A percentile compares a stretch with the other conserved stretches of the same genome.
Conservation (phyloP, 768 basidiomycete species). For the Boletus fagicola region DNA sequence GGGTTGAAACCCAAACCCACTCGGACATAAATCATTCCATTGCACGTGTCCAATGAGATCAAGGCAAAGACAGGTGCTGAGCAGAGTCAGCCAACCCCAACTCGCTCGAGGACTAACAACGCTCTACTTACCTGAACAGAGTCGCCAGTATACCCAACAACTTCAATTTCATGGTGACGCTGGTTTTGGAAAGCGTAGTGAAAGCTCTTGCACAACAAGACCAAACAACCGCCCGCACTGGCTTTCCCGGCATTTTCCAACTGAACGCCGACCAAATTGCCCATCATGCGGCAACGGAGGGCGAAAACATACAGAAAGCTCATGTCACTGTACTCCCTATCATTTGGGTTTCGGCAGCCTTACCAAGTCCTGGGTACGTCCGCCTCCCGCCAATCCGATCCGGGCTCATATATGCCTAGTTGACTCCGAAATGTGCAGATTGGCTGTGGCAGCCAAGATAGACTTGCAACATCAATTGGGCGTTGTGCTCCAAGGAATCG, state of each 20-base stretch:
- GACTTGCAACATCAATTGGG: conserved; percentile 76
- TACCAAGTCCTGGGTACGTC: conserved; percentile 85
- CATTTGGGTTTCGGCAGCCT: conserved; percentile 90
- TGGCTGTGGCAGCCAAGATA: conserved; percentile 63
- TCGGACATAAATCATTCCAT: conserved; percentile 70
- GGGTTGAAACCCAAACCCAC: conserved; percentile 35
- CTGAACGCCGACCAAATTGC: neutral
- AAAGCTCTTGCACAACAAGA: conserved; percentile 19
- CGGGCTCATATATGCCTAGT: conserved; percentile 45
- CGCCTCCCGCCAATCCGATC: neutral
- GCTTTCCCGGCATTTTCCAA: too few species aligned
- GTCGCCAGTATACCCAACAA: conserved; percentile 7
- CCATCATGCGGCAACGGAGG: conserved; percentile 87
- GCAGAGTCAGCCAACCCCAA: conserved; percentile 1
- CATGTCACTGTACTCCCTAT: conserved; percentile 84
- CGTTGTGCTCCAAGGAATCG: conserved; percentile 77
- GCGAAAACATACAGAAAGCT: conserved; percentile 94
- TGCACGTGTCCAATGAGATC: conserved; percentile 62
- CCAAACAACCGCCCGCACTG: conserved; percentile 21
- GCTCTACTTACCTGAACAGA: conserved; percentile 15
- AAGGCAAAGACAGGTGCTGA: conserved; percentile 37
- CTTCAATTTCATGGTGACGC: conserved; percentile 18
- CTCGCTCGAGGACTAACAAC: neutral
- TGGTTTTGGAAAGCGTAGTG: neutral
- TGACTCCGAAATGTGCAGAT: conserved; percentile 80